Conservation (phyloP, 179 eudicot genomes). For the Carnegiea gigantea region DNA sequence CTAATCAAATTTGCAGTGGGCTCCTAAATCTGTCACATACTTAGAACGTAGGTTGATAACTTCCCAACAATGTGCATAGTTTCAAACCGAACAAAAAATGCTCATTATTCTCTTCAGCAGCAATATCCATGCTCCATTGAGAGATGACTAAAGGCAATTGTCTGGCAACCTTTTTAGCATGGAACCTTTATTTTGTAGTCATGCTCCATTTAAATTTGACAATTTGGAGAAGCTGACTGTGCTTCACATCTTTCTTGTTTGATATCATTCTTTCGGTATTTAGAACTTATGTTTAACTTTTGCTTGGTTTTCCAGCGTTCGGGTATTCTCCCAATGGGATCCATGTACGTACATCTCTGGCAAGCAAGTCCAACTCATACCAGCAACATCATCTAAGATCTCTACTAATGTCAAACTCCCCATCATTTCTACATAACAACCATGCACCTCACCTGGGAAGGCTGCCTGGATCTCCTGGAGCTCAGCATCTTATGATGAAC, state of each 20-base stretch:
- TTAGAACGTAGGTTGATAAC: no score
- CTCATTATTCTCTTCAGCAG: not conserved
- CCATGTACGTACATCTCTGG: slow-evolving; percentile 30
- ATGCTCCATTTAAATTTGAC: not conserved
- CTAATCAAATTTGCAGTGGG: no score
- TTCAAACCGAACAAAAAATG: no score
- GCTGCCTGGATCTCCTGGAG: slow-evolving; percentile 40
- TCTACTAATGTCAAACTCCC: slow-evolving; percentile 33
- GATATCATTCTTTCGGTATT: not conserved
- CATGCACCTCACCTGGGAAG: slow-evolving; percentile 40
- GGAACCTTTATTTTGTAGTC: no score
- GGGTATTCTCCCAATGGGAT: slow-evolving; percentile 39
- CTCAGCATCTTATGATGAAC: slow-evolving; percentile 45
- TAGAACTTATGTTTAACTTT: not conserved
- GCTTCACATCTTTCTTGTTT: not conserved
- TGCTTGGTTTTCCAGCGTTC: slow-evolving; percentile 28
- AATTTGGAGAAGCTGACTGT: not conserved
- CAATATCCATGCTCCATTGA: not conserved
- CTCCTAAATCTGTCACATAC: no score
- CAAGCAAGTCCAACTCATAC: slow-evolving; percentile 41
- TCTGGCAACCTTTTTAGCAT: no score
- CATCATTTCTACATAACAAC: slow-evolving; percentile 40
- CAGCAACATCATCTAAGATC: slow-evolving; percentile 43
- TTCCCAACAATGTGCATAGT: no score
- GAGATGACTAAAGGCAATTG: no score